A percentile compares a stretch with the other conserved stretches of the same genome.
Conservation (phyloP, 768 basidiomycete genomes). For the Austroboletus eburneus region DNA sequence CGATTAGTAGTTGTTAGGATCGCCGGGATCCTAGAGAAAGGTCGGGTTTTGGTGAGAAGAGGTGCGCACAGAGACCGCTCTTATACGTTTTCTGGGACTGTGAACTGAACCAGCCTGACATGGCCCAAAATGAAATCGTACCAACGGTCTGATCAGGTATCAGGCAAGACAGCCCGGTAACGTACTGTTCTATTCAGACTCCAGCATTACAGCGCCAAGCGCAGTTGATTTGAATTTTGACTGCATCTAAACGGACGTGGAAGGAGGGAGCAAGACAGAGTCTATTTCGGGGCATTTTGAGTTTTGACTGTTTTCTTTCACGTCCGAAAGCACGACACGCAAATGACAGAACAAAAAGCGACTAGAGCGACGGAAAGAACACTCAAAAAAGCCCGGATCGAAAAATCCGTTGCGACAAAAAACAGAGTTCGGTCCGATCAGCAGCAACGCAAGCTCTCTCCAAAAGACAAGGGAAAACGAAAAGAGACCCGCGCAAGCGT, state of each 20-base stretch:
- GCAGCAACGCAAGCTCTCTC: constrained; percentile 8
- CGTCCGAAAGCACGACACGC: not conserved
- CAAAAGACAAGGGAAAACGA: constrained; percentile 31
- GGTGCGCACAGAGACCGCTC: constrained; percentile 4
- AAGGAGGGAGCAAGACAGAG: too few species aligned
- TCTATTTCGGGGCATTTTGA: too few species aligned
- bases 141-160: not conserved
- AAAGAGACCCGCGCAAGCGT: constrained; percentile 3
- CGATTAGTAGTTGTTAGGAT: constrained; percentile 38
- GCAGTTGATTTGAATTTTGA: too few species aligned
- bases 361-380: constrained; percentile 20
- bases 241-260: too few species aligned
- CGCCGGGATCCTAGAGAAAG: constrained; percentile 51
- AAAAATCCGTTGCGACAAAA: constrained; percentile 6
- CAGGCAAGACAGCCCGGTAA: too few species aligned
- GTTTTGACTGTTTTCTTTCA: too few species aligned
- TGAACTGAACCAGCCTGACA: constrained; percentile 5
- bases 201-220: too few species aligned
- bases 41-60: constrained; percentile 33
- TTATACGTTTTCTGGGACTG: too few species aligned
- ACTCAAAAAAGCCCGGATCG: constrained; percentile 23
- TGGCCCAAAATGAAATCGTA: constrained; percentile 9
- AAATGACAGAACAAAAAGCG: constrained; percentile 16
- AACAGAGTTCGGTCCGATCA: constrained; percentile 1
- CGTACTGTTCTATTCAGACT: too few species aligned